These are phyloP conservation scores for Termitomyces eurrhizus DNA, from an alignment of 768 basidiomycete genomes.

Conservation along the genomic window DNA sequence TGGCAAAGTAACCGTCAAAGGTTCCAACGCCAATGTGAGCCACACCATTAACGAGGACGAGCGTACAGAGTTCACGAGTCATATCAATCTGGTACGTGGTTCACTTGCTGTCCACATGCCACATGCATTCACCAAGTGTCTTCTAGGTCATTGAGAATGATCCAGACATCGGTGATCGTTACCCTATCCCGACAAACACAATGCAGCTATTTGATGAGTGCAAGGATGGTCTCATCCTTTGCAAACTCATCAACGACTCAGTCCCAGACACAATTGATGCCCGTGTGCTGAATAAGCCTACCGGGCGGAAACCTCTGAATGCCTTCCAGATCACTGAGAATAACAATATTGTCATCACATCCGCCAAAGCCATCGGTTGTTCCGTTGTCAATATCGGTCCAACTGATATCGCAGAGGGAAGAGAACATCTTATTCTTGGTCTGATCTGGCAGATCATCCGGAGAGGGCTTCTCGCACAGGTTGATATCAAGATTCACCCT, in stretches of 20 bases:
- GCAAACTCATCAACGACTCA: conserved; percentile 98
- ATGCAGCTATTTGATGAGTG: conserved; percentile 99
- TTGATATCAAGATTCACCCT: conserved; percentile 98
- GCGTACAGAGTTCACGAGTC: conserved; percentile 92
- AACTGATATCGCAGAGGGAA: conserved; percentile 84
- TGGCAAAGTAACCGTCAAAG: conserved; percentile 92
- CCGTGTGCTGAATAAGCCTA: conserved; percentile 93
- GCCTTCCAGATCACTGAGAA: conserved; percentile 99
- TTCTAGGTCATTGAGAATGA: conserved; percentile 87
- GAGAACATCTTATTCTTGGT: conserved; percentile 95
- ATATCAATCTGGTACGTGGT: conserved; percentile 84
- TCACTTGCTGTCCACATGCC: neutral
- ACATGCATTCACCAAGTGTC: conserved; percentile 5
- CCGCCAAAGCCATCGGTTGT: conserved; percentile 96
- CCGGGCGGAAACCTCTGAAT: conserved; percentile 78
- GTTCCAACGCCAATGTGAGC: conserved; percentile 91
- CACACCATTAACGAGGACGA: conserved; percentile 99
- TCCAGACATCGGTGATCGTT: conserved; percentile 71
- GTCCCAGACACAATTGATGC: conserved; percentile 99
- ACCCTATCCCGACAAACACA: conserved; percentile 92
- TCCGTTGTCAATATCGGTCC: conserved; percentile 99
- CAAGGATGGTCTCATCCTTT: conserved; percentile 92
- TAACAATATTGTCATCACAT: conserved; percentile 99
- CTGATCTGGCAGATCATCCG: conserved; percentile 99
- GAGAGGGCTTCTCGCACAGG: conserved; percentile 86